Percentiles rank a stretch among this genome's conserved stretches.
Conservation (phyloP, 2,329 filamentous ascomycete species). For the Fusarium poae region DNA sequence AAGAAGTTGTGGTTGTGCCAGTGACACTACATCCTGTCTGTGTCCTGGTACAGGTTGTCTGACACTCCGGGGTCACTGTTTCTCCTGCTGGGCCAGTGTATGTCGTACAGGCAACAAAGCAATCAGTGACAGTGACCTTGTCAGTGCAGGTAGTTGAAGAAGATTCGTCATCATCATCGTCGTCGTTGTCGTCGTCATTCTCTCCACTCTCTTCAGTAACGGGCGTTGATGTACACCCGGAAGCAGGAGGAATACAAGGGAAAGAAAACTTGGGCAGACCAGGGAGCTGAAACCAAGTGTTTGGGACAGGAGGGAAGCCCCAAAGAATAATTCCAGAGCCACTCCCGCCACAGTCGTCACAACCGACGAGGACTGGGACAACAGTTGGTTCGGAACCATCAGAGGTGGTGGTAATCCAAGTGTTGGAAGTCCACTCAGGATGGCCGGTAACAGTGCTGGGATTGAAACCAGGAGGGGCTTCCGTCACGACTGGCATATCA, state of each 20-base stretch:
- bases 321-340: constrained; percentile 26
- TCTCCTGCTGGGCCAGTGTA: constrained; percentile 16
- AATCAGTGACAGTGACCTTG: constrained; percentile 30
- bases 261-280: constrained; percentile 25
- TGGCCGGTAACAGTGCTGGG: constrained; percentile 13
- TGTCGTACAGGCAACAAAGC: constrained; percentile 33
- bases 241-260: constrained; percentile 31
- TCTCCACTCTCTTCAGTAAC: not conserved
- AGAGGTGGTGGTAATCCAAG: constrained; percentile 38
- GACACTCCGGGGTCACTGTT: not conserved
- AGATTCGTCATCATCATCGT: constrained; percentile 10
- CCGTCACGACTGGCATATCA: constrained; percentile 1
- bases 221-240: not conserved
- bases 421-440: constrained; percentile 35
- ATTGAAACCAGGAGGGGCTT: not conserved
- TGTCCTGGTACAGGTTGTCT: constrained; percentile 27
- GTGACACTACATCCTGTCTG: constrained; percentile 25
- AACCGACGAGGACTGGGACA: constrained; percentile 33
- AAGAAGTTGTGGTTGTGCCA: constrained; percentile 16
- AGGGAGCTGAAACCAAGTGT: constrained; percentile 18
- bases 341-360: constrained; percentile 7
- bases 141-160: constrained; percentile 20
- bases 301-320: constrained; percentile 2
- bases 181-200: not conserved
- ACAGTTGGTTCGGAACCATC: constrained; percentile 20